Evolutionary conservation across 306 rosid genomes (phyloP).

Genomic region (Quercus agrifolia): DNA sequence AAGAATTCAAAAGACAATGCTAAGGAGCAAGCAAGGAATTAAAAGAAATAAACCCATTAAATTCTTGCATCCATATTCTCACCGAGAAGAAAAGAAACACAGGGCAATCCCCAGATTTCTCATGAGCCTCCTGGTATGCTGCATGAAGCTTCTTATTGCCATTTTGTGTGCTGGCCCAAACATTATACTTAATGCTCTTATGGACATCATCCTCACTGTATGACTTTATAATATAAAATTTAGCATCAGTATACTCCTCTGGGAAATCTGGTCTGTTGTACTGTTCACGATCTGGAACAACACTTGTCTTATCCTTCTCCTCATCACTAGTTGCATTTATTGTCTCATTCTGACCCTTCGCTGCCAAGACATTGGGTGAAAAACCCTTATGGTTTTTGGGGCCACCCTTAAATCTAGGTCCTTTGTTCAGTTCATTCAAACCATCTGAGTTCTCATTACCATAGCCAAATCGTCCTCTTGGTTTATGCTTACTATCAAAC

Average conservation of each 20-base stretch:
- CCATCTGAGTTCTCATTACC: constrained; percentile 91
- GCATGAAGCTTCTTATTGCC: constrained; percentile 98
- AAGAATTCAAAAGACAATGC: not conserved
- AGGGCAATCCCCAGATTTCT: constrained; percentile 73
- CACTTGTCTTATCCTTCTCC: constrained; percentile 51
- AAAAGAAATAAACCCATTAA: not conserved
- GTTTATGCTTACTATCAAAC: constrained; percentile 77
- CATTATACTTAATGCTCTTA: constrained; percentile 90
- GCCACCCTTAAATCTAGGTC: constrained; percentile 81
- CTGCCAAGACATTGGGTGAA: constrained; percentile 49
- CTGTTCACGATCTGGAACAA: constrained; percentile 60
- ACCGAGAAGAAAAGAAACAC: constrained; percentile 86
- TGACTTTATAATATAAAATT: constrained; percentile 78
- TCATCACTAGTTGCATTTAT: constrained; percentile 40
- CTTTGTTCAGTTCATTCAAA: constrained; percentile 82
- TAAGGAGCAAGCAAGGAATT: not conserved
- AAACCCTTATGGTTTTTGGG: constrained; percentile 72
- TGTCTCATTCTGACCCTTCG: constrained; percentile 65
- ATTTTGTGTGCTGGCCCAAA: constrained; percentile 97
- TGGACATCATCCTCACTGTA: constrained; percentile 98
- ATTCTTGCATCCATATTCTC: constrained; percentile 8
- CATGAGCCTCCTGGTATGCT: constrained; percentile 91
- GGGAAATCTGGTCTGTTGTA: constrained; percentile 70
- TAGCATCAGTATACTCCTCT: constrained; percentile 66
- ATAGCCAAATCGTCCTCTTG: constrained; percentile 78